Percentiles rank a stretch among this genome's conserved stretches.
Conservation (phyloP, 2,329 filamentous ascomycete species). For the Cladophialophora carrionii region DNA sequence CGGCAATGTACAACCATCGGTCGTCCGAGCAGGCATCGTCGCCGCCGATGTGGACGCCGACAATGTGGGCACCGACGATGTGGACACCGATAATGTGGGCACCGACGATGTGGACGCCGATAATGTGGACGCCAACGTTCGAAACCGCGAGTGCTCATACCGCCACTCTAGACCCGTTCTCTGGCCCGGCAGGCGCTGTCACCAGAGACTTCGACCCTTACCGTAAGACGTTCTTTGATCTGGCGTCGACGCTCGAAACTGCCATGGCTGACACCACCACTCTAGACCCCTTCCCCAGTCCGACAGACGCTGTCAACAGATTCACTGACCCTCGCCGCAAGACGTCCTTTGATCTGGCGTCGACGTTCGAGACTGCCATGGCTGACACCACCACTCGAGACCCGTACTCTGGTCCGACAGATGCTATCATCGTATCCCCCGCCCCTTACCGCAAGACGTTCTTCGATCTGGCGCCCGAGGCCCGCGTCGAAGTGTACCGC, state of each 20-base stretch:
- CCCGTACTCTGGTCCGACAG: neutral
- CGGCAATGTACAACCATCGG: neutral
- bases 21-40: neutral
- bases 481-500: slow-evolving; percentile 3
- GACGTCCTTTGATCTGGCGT: slow-evolving; percentile 4
- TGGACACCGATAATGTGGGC: too few relatives aligned
- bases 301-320: neutral
- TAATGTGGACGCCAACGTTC: too few relatives aligned
- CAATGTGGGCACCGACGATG: too few relatives aligned
- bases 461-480: slow-evolving; percentile 5
- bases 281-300: neutral
- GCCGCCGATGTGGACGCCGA: too few relatives aligned
- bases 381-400: neutral
- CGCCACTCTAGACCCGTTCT: neutral
- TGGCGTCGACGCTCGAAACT: too few relatives aligned
- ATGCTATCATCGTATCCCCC: too few relatives aligned
- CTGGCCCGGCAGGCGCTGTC: neutral
- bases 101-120: too few relatives aligned
- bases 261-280: neutral
- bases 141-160: neutral
- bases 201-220: neutral
- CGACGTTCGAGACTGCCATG: too few relatives aligned
- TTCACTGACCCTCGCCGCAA: neutral
- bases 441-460: slow-evolving; percentile 1
- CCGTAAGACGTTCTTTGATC: slow-evolving; percentile 8